Conservation (phyloP, 257 asterid genomes). For the Ballota nigra region DNA sequence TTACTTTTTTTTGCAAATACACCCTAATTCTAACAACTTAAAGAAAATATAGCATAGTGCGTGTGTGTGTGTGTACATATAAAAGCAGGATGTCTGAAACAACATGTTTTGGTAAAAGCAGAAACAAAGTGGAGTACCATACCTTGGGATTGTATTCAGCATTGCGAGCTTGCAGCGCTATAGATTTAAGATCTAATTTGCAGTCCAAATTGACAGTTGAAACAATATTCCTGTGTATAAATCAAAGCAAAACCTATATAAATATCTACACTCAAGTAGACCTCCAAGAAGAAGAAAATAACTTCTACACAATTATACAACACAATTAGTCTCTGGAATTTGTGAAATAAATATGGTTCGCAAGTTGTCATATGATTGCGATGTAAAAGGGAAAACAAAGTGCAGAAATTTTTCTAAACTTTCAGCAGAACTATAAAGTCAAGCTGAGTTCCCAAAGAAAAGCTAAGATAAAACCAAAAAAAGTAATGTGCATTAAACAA, state of each 20-base stretch:
- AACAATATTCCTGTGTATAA: constrained; percentile 65
- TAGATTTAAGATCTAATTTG: constrained; percentile 87
- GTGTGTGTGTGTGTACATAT: too few relatives aligned
- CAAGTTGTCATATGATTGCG: neutral
- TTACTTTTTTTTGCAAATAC: too few relatives aligned
- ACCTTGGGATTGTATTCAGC: constrained; percentile 97
- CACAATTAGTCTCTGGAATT: neutral
- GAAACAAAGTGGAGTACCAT: neutral
- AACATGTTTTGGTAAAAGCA: neutral
- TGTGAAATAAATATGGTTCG: neutral
- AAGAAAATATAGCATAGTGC: neutral
- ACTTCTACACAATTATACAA: neutral
- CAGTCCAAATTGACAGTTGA: constrained; percentile 89
- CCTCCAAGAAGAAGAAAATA: neutral
- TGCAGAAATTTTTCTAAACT: neutral
- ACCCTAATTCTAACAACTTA: neutral
- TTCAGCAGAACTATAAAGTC: neutral
- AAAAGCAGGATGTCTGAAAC: constrained; percentile 2
- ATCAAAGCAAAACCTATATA: neutral
- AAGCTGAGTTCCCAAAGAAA: neutral
- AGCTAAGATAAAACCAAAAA: neutral
- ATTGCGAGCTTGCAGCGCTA: constrained; percentile 89
- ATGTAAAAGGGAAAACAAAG: neutral
- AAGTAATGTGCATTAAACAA: neutral
- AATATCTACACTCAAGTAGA: neutral